These are phyloP conservation scores for Gossypium bickii DNA, from an alignment of 345 rosid species.

Conservation along the genomic window DNA sequence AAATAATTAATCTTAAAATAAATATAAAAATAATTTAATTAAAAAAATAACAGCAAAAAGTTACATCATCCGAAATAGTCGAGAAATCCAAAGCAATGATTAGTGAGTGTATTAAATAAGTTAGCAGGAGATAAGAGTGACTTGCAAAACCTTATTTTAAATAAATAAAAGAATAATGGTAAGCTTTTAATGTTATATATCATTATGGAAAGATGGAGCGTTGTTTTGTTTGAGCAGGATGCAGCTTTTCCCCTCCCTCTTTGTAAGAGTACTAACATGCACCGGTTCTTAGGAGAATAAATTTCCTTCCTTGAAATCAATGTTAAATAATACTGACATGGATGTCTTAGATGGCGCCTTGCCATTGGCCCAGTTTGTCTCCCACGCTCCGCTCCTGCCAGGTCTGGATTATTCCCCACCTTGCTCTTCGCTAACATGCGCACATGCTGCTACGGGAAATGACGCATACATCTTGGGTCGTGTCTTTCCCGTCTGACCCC, in stretches of 20 bases:
- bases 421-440: slow-evolving; percentile 1
- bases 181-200: not conserved
- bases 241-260: not conserved
- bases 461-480: slow-evolving; percentile 1
- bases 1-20: too few relatives aligned
- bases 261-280: not conserved
- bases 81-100: slow-evolving; percentile 12
- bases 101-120: not conserved
- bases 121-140: not conserved
- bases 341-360: not conserved
- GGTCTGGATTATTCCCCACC: slow-evolving; percentile 4
- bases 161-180: not conserved
- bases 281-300: not conserved
- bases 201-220: not conserved
- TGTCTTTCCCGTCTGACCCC: not conserved
- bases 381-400: not conserved
- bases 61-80: not conserved
- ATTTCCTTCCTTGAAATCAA: not conserved
- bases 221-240: not conserved
- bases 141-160: not conserved
- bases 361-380: not conserved
- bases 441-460: slow-evolving; percentile 10
- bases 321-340: not conserved
- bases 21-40: too few relatives aligned
- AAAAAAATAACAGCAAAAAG: not conserved